Base-by-base conservation (phyloP, 2,329 filamentous ascomycete genomes). In the Arthroderma sp. region DNA sequence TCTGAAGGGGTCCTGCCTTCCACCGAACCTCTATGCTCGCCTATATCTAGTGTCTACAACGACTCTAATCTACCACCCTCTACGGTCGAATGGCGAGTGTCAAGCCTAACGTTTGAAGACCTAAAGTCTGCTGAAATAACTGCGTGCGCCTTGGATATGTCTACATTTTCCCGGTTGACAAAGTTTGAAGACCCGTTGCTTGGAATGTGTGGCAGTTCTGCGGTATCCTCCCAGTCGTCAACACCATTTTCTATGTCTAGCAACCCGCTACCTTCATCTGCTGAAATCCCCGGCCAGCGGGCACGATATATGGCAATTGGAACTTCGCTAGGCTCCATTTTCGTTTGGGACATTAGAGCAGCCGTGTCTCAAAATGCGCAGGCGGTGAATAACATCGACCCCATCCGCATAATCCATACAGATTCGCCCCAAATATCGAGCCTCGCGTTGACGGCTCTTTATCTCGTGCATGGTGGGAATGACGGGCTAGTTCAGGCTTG, bases 401-500 rank as follows among this genome's bases (percentile, higher is more conserved):
- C 91, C 0, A 67, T 94, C n/a, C 84, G 89, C 28, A 78, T 86
- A 54, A 91, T 97, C 49, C 83, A 91, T 65, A 97, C 93, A 0
- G 89, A 95, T 49, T 97, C 91, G 0, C 90, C 91, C 0, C 81
- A 89, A 67, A 84, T 97, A 17, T 88, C 90, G 0, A 88, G 84
- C 60, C 72, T 98, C 15, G 93, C 86, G 4, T 70, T 95, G 51
- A 89, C 90, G 1, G 87, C 89, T 1, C 76, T 98, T 15, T 94
- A 95, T 67, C 74, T 98, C 15, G 87, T 97, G 5, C 88, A 95
- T 68, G 93, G 93, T 54, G 93, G 93, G 25, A 95, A 87, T 63
- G 93, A 98, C 71, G 91, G 93, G 0, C 80, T 97, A 2, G 91
- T 95, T 3, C 93, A 97, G 70, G 88, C 90, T 4, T 98, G 93